These are phyloP conservation scores for Knoxia roxburghii DNA, from an alignment of 257 asterid species.

Conservation along the genomic window DNA sequence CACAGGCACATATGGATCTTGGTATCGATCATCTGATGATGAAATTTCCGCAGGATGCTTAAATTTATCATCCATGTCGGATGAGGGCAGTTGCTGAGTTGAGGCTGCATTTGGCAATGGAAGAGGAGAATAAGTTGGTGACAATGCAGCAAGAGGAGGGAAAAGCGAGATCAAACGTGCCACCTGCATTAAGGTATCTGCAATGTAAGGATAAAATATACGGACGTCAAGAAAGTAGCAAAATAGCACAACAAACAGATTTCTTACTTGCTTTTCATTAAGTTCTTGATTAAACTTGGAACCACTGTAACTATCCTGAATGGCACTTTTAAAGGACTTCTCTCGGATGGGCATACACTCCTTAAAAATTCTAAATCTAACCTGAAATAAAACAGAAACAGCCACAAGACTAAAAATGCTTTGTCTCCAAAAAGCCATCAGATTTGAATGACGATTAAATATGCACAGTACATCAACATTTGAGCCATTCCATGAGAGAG, in stretches of 20 bases:
- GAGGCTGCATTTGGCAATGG: constrained; percentile 22
- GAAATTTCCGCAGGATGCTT: constrained; percentile 5
- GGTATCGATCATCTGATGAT: constrained; percentile 23
- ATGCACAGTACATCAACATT: background rate
- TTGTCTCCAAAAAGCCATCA: background rate
- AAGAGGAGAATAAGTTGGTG: constrained; percentile 24
- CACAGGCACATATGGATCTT: constrained; percentile 25
- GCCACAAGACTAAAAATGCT: constrained; percentile 12
- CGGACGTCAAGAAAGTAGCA: constrained; percentile 5
- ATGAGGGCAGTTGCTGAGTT: background rate
- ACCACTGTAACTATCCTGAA: constrained; percentile 55
- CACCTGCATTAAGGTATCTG: constrained; percentile 37
- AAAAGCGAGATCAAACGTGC: constrained; percentile 42
- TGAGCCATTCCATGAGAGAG: background rate
- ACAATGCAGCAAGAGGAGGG: constrained; percentile 37
- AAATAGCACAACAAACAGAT: constrained; percentile 6
- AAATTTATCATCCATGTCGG: background rate
- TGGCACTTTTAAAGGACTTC: constrained; percentile 41
- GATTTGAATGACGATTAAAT: background rate
- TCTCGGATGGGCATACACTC: constrained; percentile 73
- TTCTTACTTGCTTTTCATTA: constrained; percentile 50
- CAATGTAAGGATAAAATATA: background rate
- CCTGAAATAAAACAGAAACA: constrained; percentile 39
- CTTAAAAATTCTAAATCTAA: constrained; percentile 51
- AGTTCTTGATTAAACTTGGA: constrained; percentile 70